Evolutionary conservation across 257 asterid species (phyloP), one percentile per base, ranked within the genome.

Genomic region (Coffea canephora): DNA sequence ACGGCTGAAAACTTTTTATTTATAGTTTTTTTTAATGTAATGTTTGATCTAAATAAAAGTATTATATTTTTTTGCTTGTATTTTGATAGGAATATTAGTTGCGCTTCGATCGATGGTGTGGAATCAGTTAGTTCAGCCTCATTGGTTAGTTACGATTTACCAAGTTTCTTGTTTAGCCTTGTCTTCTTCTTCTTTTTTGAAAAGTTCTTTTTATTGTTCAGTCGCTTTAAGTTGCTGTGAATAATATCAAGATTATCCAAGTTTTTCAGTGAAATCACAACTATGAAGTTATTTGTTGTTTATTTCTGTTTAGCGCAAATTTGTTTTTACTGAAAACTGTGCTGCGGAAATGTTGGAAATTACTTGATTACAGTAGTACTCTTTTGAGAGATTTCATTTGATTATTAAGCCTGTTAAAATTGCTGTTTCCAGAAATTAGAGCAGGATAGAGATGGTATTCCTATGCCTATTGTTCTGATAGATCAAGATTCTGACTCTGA

Each of bases 401-500:
- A 21, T 36, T 27, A 54, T 36, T 49, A 19, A 23, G 39, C 41
- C 36, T 25, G 27, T 27, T 43, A 55, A 73, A 82, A 46, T 70
- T 57, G 81, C 43, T 57, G 36, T 83, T 82, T 68, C 2, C 91
- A 88, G 89, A 87, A 89, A 68, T 79, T 86, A 78, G 84, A 83
- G 79, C 87, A 73, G 85, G 97, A 85, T 68, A 75, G 73, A 76
- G 94, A 86, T 72, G 15, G 67, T 86, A 88, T 93, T 79, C 99
- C 99, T 67, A 86, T 88, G 93, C 99, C 99, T 31, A 88, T 95
- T 73, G 98, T 95, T 81, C 85, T 90, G 85, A 92, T 92, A 75
- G 96, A 92, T 88, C 99, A 95, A 88, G 97, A 93, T 82, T 84
- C 95, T 82, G 93, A 89, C 80, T 88, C 96, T 31, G 95, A 88